phyloP scores from a whole-genome alignment of 768 basidiomycete species.

The Lactifluus pinguis region DNA sequence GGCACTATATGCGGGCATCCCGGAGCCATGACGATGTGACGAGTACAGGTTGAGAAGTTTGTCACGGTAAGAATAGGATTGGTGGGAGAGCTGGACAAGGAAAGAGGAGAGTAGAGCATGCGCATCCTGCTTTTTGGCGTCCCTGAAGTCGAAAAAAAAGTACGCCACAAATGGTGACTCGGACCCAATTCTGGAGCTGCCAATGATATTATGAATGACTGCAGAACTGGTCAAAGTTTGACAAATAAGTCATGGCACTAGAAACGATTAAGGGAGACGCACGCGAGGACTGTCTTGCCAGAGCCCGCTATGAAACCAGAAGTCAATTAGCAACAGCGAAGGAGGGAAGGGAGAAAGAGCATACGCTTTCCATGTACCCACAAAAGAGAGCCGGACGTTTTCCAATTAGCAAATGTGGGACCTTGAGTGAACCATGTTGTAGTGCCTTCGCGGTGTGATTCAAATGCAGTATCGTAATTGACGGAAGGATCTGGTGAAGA shows the following conservation, averaged over 20 bases:
- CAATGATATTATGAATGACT: neutral
- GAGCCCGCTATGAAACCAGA: neutral
- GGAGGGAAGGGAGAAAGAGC: neutral
- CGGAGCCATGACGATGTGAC: neutral
- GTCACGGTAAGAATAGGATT: neutral
- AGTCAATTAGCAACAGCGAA: neutral
- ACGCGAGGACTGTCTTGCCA: conserved; percentile 1
- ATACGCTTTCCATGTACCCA: neutral
- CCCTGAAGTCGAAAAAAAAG: too few relatives aligned
- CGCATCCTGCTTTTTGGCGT: neutral
- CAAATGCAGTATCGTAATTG: neutral
- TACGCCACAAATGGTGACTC: too few relatives aligned
- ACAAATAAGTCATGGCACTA: neutral
- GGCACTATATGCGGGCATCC: neutral
- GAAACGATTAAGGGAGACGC: neutral
- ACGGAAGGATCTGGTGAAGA: neutral
- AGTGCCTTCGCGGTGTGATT: neutral
- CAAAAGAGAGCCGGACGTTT: neutral
- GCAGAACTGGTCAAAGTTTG: neutral
- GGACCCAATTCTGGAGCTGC: neutral
- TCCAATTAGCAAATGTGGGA: neutral
- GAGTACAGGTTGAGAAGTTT: neutral
- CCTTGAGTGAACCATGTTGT: neutral
- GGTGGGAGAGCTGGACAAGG: neutral
- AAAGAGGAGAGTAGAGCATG: neutral